Percentiles rank a stretch among this genome's conserved stretches.
These are phyloP conservation scores for Hypoxylon crocopeplum DNA, from an alignment of 495 filamentous ascomycete species.

Conservation along the genomic window DNA sequence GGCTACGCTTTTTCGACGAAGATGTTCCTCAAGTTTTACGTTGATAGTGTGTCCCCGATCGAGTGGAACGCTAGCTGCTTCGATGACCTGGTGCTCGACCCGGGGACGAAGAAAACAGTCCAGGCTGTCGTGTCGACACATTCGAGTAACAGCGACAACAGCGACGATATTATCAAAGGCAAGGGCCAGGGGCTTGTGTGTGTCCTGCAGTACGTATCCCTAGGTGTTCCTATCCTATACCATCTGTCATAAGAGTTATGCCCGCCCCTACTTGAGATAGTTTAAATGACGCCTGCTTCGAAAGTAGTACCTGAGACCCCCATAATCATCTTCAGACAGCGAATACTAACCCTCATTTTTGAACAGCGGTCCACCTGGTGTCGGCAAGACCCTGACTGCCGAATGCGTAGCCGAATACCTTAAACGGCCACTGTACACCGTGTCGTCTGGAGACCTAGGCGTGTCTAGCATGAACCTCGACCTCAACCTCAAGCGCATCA, in stretches of 20 bases:
- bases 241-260: no score
- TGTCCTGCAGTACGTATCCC: slow-evolving; percentile 45
- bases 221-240: no score
- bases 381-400: slow-evolving; percentile 51
- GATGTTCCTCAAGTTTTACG: slow-evolving; percentile 44
- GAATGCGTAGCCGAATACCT: slow-evolving; percentile 59
- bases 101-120: slow-evolving; percentile 58
- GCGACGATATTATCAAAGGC: slow-evolving; percentile 48
- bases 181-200: slow-evolving; percentile 48
- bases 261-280: no score
- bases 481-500: slow-evolving; percentile 51
- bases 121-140: slow-evolving; percentile 55
- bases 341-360: no score
- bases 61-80: slow-evolving; percentile 51
- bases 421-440: slow-evolving; percentile 58
- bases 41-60: slow-evolving; percentile 39
- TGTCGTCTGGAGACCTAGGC: slow-evolving; percentile 62
- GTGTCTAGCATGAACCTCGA: slow-evolving; percentile 41
- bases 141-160: slow-evolving; percentile 38
- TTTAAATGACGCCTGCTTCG: no score
- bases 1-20: slow-evolving; percentile 44
- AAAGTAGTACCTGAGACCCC: no score
- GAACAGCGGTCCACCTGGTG: slow-evolving; percentile 43
- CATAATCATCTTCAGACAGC: no score
- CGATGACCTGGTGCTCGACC: slow-evolving; percentile 61